A percentile compares a stretch with the other conserved stretches of the same genome.
phyloP scores from a whole-genome alignment of 2,329 filamentous ascomycete species.

The Hymenoscyphus fraxineus region DNA sequence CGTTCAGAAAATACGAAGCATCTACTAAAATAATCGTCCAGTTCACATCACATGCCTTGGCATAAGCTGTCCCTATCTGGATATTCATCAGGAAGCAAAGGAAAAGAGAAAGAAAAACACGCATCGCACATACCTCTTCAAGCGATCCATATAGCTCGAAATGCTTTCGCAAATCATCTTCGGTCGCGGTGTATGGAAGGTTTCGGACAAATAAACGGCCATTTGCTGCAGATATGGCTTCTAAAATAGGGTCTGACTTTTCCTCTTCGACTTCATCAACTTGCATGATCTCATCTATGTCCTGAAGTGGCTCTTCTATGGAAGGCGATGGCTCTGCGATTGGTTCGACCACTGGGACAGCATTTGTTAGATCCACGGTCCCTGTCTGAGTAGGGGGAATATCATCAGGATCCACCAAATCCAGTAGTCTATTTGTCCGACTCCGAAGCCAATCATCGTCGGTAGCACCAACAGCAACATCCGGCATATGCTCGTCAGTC shows the following conservation, averaged over 20 bases:
- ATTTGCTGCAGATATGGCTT: conserved; percentile 62
- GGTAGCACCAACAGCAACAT: conserved; percentile 33
- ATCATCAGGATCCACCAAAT: conserved; percentile 61
- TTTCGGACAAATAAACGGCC: conserved; percentile 86
- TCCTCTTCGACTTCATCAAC: conserved; percentile 28
- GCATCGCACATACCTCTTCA: conserved; percentile 71
- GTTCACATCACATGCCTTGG: conserved; percentile 83
- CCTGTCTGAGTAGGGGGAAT: conserved; percentile 23
- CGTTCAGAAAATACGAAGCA: conserved; percentile 80
- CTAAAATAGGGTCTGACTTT: conserved; percentile 40
- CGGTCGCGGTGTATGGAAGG: conserved; percentile 73
- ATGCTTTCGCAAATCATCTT: conserved; percentile 69
- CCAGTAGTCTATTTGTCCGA: conserved; percentile 79
- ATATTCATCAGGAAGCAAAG: conserved; percentile 77
- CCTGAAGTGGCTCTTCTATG: conserved; percentile 12
- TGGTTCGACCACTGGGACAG: conserved; percentile 18
- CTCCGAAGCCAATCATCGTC: conserved; percentile 86
- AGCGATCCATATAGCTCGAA: conserved; percentile 72
- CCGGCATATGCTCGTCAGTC: conserved; percentile 28
- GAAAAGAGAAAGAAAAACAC: conserved; percentile 24
- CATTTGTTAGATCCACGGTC: conserved; percentile 17
- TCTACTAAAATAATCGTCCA: conserved; percentile 99
- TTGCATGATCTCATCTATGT: conserved; percentile 20
- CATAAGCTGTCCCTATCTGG: conserved; percentile 99
- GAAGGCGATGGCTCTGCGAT: conserved; percentile 13